A percentile compares a stretch with the other conserved stretches of the same genome.
Evolutionary conservation across 805 yeast species (phyloP).

Genomic region (Pichia heedii): DNA sequence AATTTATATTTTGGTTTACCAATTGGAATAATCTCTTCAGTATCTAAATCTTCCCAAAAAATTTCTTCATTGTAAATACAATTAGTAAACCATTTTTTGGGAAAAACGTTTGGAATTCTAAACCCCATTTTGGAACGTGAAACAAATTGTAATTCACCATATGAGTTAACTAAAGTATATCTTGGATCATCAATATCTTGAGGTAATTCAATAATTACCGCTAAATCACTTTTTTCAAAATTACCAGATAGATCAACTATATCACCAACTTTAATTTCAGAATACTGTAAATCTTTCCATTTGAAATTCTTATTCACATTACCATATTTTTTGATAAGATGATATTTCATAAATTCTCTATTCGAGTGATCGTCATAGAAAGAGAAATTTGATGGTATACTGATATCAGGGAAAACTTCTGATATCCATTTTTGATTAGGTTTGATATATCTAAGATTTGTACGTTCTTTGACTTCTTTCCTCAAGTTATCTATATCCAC

Average conservation of each 20-base stretch:
- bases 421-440: slow-evolving; percentile 27
- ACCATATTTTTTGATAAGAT: slow-evolving; percentile 15
- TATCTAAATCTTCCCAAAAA: slow-evolving; percentile 12
- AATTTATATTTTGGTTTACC: slow-evolving; percentile 28
- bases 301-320: slow-evolving; percentile 4
- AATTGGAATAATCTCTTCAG: slow-evolving; percentile 15
- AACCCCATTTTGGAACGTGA: slow-evolving; percentile 36
- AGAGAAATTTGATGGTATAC: slow-evolving; percentile 12
- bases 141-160: slow-evolving; percentile 48
- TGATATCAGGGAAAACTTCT: slow-evolving; percentile 5
- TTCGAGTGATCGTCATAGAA: slow-evolving; percentile 14
- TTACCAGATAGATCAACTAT: slow-evolving; percentile 43
- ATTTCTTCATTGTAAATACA: slow-evolving; percentile 23
- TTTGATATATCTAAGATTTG: slow-evolving; percentile 17
- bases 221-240: slow-evolving; percentile 36
- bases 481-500: slow-evolving; percentile 22
- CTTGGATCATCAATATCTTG: slow-evolving; percentile 38
- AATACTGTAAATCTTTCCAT: slow-evolving; percentile 18
- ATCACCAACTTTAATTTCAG: slow-evolving; percentile 46
- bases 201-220: slow-evolving; percentile 50
- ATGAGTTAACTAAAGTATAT: slow-evolving; percentile 46
- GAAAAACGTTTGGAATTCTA: slow-evolving; percentile 48
- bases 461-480: slow-evolving; percentile 16
- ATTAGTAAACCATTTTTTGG: slow-evolving; percentile 28
- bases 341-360: slow-evolving; percentile 8